Base-by-base conservation (phyloP, 2,329 filamentous ascomycete genomes). In the Thelonectria rubi region DNA sequence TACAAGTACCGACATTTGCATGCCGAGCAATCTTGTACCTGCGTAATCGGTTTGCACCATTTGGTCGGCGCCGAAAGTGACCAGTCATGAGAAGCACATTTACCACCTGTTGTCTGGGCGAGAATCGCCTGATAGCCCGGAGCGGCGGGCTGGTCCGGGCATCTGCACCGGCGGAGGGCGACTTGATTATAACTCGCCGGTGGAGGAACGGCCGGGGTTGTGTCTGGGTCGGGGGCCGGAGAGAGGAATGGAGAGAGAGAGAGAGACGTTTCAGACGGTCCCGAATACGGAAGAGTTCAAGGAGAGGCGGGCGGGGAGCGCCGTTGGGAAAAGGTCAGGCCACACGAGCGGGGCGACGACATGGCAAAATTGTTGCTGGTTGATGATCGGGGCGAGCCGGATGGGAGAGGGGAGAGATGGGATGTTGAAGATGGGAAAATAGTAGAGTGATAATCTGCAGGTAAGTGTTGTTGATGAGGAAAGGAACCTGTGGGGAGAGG, bases 311-410 rank as follows among this genome's bases (percentile, higher is more conserved):
- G 46, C 47, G 58, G 59, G 43, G 54, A 48, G 60, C 43, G 45
- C 39, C 53, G 53, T 39, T 42, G 37, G 55, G 24, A 46, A 40
- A 24, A 66, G 51, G 68, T 71, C 69, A 71, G 68, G 61, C 68
- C 69, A 71, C 69, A 71, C 63, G 63, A 72, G 69, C 68, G 69
- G 69, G 69, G 64, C 61, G 32, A 20, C 58, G 59, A 55, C 54
- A 62, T 60, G 62, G 51, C 58, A 10, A 45, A 45, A 4, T 24
- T 24, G 24, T 47, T 47, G 15, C 43, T 14, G 58, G 56, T 68
- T 54, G 58, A 60, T 62, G 56, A 50, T 70, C 69, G 69, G 69
- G 64, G 69, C 58, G 66, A 65, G 60, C 69, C 69, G 69, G 52
- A 59, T 61, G 60, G 60, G 40, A 45, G 43, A 52, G 37, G 24